phyloP scores from a whole-genome alignment of 495 filamentous ascomycete genomes.

The Penicilliopsis zonata region DNA sequence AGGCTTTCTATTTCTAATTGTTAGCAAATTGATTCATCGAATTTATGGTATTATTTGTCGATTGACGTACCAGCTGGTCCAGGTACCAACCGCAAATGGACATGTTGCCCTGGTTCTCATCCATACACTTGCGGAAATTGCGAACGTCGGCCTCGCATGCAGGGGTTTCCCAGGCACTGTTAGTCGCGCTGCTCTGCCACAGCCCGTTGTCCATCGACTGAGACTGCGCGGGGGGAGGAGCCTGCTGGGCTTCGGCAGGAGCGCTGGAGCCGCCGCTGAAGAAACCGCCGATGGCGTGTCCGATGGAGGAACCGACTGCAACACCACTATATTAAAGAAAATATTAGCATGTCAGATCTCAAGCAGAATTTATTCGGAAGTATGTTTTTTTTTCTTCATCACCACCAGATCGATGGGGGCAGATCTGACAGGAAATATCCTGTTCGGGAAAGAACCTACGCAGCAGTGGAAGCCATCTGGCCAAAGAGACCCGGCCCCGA shows the following conservation, averaged over 20 bases:
- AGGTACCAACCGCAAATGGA: slow-evolving; percentile 96
- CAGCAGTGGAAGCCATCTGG: slow-evolving; percentile 79
- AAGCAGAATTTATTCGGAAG: not conserved
- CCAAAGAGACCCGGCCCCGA: slow-evolving; percentile 65
- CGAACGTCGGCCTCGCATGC: slow-evolving; percentile 71
- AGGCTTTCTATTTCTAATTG: slow-evolving; percentile 58
- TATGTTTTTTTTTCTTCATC: not conserved
- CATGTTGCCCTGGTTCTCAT: slow-evolving; percentile 86
- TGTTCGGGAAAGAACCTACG: slow-evolving; percentile 44
- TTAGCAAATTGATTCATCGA: not conserved
- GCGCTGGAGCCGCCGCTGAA: slow-evolving; percentile 59
- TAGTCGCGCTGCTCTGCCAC: slow-evolving; percentile 42
- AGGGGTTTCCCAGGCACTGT: slow-evolving; percentile 29
- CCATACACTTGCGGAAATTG: slow-evolving; percentile 88
- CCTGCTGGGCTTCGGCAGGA: slow-evolving; percentile 42
- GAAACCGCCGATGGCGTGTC: slow-evolving; percentile 81
- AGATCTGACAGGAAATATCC: too few species aligned
- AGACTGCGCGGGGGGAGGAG: slow-evolving; percentile 21
- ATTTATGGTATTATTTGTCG: slow-evolving; percentile 1
- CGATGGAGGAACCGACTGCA: slow-evolving; percentile 86
- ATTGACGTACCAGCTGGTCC: slow-evolving; percentile 63
- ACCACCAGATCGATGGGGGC: not conserved
- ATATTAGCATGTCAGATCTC: too few species aligned
- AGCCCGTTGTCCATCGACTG: slow-evolving; percentile 36
- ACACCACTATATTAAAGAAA: slow-evolving; percentile 55